Evolutionary conservation across 176 grass and related monocot genomes (phyloP), one percentile per base, ranked within the genome.

Genomic region (Neostapfia colusana): DNA sequence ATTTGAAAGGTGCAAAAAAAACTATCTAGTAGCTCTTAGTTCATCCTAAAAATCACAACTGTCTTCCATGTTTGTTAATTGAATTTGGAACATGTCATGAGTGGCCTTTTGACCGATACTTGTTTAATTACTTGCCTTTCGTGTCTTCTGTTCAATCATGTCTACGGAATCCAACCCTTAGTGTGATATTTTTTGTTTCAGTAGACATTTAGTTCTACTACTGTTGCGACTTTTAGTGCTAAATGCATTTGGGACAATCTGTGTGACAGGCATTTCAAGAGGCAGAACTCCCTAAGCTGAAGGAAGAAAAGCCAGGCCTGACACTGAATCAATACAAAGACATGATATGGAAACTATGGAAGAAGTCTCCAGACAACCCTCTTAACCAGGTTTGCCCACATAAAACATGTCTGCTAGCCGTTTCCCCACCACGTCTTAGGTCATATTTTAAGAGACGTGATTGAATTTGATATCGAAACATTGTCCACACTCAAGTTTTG

Each of bases 261-360:
- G 54, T 62, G 17, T 63, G 15, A 28, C 57, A 90, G 88, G 88
- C 79, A 38, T 93, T 93, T 84, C 79, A 93, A 80, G 85, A 90
- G 76, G 85, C 50, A 15, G 91, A 90, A 44, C 83, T 93, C 54
- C 75, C 85, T 10, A 93, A 81, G 44, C 78, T 93, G 16, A 93
- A 90, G 85, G 88, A 78, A 85, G 91, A 90, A 62, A 93, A 93
- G 56, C 91, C 91, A 25, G 88, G 88, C 20, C 55, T 93, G 44
- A 90, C 82, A 2, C 70, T 90, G 13, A 74, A 93, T 65, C 91
- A 93, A 26, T 90, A 88, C 85, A 90, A 85, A 82, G 79, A 90
- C 62, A 90, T 90, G 82, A 74, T 93, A 65, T 86, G 88, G 88
- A 93, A 93, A 71, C 60, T 93, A 14, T 88, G 91, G 91, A 93